Conservation (phyloP, 176 grass and related monocot genomes). For the Cocos nucifera region DNA sequence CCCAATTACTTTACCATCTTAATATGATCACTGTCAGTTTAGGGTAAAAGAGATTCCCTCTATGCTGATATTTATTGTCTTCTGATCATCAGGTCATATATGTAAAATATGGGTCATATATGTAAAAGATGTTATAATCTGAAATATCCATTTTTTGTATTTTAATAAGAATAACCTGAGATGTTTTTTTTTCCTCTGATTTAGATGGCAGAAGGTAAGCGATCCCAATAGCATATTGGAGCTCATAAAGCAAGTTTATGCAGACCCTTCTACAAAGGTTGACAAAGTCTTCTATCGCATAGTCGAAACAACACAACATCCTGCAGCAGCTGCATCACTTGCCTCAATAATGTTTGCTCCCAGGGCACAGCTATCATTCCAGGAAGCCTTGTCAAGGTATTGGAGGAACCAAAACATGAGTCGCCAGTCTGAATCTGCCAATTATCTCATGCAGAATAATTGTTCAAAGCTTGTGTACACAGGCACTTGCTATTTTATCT, state of each 20-base stretch:
- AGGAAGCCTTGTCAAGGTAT: conserved; percentile 62
- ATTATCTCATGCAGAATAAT: too few species aligned
- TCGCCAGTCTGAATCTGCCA: too few species aligned
- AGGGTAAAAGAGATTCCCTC: too few species aligned
- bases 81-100: too few species aligned
- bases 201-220: conserved; percentile 89
- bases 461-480: too few species aligned
- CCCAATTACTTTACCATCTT: too few species aligned
- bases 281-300: conserved; percentile 81
- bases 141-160: conserved; percentile 15
- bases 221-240: conserved; percentile 69
- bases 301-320: conserved; percentile 80
- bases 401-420: background rate
- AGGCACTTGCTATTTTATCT: too few species aligned
- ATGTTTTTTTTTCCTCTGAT: conserved; percentile 25
- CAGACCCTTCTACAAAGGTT: conserved; percentile 80
- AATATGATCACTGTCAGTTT: too few species aligned
- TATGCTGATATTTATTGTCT: too few species aligned
- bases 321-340: conserved; percentile 87
- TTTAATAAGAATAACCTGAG: background rate
- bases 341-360: conserved; percentile 98
- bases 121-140: too few species aligned
- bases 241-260: conserved; percentile 90
- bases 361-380: conserved; percentile 55
- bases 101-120: too few species aligned